A percentile compares a stretch with the other conserved stretches of the same genome.
phyloP scores from a whole-genome alignment of 345 rosid species.

The Capsella bursapastoris region DNA sequence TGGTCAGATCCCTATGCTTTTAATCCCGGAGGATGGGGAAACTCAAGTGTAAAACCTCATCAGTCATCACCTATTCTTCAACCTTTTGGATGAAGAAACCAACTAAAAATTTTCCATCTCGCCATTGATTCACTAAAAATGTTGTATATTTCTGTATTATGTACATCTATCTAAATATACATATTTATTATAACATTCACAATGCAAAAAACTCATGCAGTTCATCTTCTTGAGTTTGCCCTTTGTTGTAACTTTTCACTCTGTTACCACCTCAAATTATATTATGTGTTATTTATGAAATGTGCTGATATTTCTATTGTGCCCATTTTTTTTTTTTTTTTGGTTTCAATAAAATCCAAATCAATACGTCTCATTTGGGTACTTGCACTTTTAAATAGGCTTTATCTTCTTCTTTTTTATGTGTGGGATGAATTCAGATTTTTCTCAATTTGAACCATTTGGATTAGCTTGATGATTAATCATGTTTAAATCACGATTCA shows the following conservation, averaged over 20 bases:
- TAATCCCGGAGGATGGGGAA: constrained; percentile 53
- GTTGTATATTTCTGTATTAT: constrained; percentile 28
- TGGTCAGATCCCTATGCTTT: constrained; percentile 72
- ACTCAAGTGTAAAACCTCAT: constrained; percentile 21
- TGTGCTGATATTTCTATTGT: background rate
- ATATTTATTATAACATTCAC: background rate
- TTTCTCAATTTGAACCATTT: no score
- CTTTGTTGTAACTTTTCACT: constrained; percentile 30
- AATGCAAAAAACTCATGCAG: constrained; percentile 39
- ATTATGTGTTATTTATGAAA: constrained; percentile 6
- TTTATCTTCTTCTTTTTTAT: no score
- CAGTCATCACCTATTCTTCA: background rate
- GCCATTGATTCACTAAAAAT: constrained; percentile 7
- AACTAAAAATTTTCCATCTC: background rate
- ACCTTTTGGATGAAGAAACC: constrained; percentile 32
- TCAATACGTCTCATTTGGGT: no score
- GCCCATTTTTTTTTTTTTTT: background rate
- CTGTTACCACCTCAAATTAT: constrained; percentile 24
- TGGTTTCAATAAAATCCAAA: no score
- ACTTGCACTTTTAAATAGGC: no score
- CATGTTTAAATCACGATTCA: no score
- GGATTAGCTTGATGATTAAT: no score
- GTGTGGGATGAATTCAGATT: no score
- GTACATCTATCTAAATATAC: constrained; percentile 7
- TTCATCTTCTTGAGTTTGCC: constrained; percentile 37